Base-by-base conservation (phyloP, 75 land plant genomes). In the Cupressus sempervirens region DNA sequence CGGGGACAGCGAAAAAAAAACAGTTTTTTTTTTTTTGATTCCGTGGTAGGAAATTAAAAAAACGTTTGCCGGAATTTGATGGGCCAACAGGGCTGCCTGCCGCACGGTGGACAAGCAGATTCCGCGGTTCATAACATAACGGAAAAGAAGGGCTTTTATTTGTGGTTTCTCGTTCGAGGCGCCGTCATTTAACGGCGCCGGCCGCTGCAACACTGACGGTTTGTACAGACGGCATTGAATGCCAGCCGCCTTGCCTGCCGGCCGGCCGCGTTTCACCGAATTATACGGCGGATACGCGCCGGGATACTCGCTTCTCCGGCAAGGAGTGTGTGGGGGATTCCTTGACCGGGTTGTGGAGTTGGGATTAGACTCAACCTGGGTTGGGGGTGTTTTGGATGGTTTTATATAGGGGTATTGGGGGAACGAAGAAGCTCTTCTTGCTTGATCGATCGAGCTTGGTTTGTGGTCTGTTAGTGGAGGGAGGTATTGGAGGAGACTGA, bases 161-260 rank as follows among this genome's bases (percentile, higher is more conserved):
- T 68, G 2, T 5, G 3, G 48, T 7, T 29, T 48, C 50, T 12
- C 29, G 38, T 40, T 40, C 50, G 29, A 79, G 81, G 81, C 81
- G 81, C 74, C 74, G 74, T 45, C 81, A 40, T 45, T 20, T 79
- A 79, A 79, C 81, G 81, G 81, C 81, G 81, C 48, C 81, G 81
- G 30, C 29, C 7, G 35, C 74, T 0, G n/a, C 81, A 45, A 38
- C 79, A 38, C 26, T 20, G 45, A 38, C 18, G 76, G 14, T 34
- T 1, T 73, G 53, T 50, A 73, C 76, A 15, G 43, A 20, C 26
- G 41, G 10, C 81, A 79, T n/a, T 79, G 3, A 79, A 79, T 43
- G 81, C 50, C 34, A 41, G 81, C 81, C 81, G 81, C 81, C 52
- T 79, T 45, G 32, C 52, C 81, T 26, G 48, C 81, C 81, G 81